These are phyloP conservation scores for Aegilops tauschii DNA, from an alignment of 176 grass and related monocot genomes.

Conservation along the genomic window DNA sequence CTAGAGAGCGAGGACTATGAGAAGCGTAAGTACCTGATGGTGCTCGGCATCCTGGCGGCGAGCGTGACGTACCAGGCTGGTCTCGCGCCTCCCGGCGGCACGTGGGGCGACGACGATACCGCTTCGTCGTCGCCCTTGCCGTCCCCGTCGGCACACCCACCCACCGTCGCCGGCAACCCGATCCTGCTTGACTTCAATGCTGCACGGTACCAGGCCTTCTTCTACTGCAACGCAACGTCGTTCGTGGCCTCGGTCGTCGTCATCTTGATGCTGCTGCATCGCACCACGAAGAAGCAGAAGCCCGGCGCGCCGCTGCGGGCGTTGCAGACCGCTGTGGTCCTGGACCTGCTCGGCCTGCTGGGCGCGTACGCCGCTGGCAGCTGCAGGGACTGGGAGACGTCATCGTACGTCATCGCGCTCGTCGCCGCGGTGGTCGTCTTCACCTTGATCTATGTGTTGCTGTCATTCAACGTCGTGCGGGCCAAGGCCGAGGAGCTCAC, in stretches of 20 bases:
- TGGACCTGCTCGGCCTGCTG: neutral
- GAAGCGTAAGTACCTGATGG: constrained; percentile 20
- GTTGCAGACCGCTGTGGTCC: neutral
- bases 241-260: constrained; percentile 25
- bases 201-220: constrained; percentile 22
- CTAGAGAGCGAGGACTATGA: neutral
- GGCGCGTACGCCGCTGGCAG: neutral
- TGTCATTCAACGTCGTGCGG: neutral
- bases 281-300: neutral
- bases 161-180: neutral
- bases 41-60: constrained; percentile 33
- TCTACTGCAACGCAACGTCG: constrained; percentile 23
- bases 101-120: neutral
- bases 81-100: constrained; percentile 26
- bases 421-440: neutral
- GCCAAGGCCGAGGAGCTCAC: neutral
- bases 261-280: constrained; percentile 12
- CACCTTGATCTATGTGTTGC: neutral
- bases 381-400: neutral
- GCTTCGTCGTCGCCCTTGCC: neutral
- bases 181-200: neutral
- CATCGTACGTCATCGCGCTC: constrained; percentile 4
- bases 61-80: constrained; percentile 37
- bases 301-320: neutral
- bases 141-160: neutral